Evolutionary conservation across 805 yeast species (phyloP).

Genomic region (Cyberlindnera xishuangbannaensis): DNA sequence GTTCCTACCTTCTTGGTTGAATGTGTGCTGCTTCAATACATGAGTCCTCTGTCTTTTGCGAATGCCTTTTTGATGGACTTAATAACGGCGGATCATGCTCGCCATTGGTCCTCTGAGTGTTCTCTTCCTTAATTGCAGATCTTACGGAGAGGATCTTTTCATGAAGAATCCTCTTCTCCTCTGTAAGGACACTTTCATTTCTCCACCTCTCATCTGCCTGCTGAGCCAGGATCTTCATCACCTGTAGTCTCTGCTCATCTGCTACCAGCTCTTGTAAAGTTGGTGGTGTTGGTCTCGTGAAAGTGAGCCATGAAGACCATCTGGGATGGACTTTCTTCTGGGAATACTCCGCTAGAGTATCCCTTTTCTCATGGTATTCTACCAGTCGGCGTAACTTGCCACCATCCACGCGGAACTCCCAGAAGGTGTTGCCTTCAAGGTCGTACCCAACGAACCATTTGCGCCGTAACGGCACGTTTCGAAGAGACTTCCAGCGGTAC

Average conservation of each 20-base stretch:
- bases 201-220: constrained; percentile 27
- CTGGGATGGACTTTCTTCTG: constrained; percentile 42
- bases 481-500: constrained; percentile 53
- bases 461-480: constrained; percentile 62
- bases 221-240: constrained; percentile 34
- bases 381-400: constrained; percentile 55
- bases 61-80: constrained; percentile 1
- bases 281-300: constrained; percentile 56
- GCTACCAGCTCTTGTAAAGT: constrained; percentile 52
- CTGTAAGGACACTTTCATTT: constrained; percentile 10
- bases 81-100: not conserved
- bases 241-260: constrained; percentile 52
- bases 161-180: constrained; percentile 9
- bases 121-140: constrained; percentile 3
- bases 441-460: constrained; percentile 66
- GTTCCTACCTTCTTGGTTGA: constrained; percentile 28
- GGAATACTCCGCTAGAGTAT: constrained; percentile 46
- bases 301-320: constrained; percentile 79
- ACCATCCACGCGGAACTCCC: constrained; percentile 64
- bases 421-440: constrained; percentile 76
- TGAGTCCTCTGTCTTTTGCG: constrained; percentile 7
- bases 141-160: constrained; percentile 25
- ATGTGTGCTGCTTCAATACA: constrained; percentile 36
- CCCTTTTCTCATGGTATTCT: constrained; percentile 43
- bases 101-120: not conserved